These are phyloP conservation scores for Thielaviopsis musarum DNA, from an alignment of 2,329 filamentous ascomycete genomes.

Conservation along the genomic window DNA sequence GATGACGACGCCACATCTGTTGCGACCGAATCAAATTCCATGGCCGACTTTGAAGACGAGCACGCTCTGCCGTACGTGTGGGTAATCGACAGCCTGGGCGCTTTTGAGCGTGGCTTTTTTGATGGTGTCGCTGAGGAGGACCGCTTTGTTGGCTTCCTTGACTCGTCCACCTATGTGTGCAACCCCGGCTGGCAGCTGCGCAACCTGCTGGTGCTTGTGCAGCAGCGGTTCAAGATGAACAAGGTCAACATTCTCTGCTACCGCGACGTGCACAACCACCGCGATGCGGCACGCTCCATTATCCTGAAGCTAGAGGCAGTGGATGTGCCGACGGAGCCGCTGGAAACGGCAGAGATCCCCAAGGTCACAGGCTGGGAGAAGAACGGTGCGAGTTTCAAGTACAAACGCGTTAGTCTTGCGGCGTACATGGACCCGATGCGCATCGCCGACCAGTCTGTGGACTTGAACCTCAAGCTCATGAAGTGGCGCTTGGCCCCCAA, in stretches of 20 bases:
- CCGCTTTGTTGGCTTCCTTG: constrained; percentile 71
- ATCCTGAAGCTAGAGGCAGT: constrained; percentile 44
- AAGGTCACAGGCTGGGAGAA: constrained; percentile 92
- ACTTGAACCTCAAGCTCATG: constrained; percentile 94
- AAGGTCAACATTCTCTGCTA: constrained; percentile 80
- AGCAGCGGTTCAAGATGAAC: constrained; percentile 61
- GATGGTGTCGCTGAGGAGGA: constrained; percentile 52
- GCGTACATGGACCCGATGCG: constrained; percentile 85
- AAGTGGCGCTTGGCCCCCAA: constrained; percentile 93
- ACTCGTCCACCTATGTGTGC: constrained; percentile 77
- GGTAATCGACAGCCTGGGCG: constrained; percentile 58
- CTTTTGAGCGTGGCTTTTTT: constrained; percentile 82
- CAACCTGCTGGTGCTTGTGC: constrained; percentile 72
- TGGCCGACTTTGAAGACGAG: constrained; percentile 26
- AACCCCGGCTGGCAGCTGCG: constrained; percentile 86
- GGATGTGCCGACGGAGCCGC: background rate
- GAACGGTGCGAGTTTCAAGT: constrained; percentile 52
- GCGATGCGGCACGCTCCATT: constrained; percentile 68
- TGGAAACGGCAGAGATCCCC: constrained; percentile 42
- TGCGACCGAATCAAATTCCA: constrained; percentile 29
- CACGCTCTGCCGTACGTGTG: constrained; percentile 46
- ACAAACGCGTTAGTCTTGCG: constrained; percentile 64
- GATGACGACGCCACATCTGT: constrained; percentile 21
- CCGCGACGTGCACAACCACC: constrained; percentile 59
- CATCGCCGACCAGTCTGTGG: constrained; percentile 84